These are phyloP conservation scores for Drosera capensis DNA, from an alignment of 148 eudicot species.

Conservation along the genomic window DNA sequence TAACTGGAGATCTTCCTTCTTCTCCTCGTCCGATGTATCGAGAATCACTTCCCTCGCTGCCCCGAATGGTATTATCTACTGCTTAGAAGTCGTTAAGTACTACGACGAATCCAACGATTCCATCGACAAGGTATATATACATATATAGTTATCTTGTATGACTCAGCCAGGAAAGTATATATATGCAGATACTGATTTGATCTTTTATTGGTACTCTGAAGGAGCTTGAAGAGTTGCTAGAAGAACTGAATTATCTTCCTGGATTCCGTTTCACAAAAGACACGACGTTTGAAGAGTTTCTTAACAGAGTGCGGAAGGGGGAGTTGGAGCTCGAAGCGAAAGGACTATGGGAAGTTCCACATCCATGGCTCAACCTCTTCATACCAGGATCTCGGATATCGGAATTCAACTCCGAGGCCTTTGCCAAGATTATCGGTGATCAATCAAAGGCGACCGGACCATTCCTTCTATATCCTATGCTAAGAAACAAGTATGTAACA, in stretches of 20 bases:
- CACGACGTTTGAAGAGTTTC: conserved; percentile 28
- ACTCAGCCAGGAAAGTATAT: too few relatives aligned
- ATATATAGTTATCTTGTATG: too few relatives aligned
- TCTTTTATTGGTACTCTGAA: conserved; percentile 6
- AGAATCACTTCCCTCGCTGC: conserved; percentile 30
- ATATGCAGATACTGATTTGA: neutral
- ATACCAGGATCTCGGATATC: conserved; percentile 50
- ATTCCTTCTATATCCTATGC: conserved; percentile 59
- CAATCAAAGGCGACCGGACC: conserved; percentile 35
- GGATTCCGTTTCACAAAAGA: conserved; percentile 43
- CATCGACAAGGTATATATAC: conserved; percentile 20
- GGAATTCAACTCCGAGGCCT: conserved; percentile 41
- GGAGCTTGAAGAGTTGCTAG: conserved; percentile 30
- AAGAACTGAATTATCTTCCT: conserved; percentile 19
- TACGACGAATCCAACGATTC: conserved; percentile 22
- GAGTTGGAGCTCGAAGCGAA: conserved; percentile 42
- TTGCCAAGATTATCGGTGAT: conserved; percentile 31
- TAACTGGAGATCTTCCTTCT: conserved; percentile 88
- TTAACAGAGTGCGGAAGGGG: conserved; percentile 48
- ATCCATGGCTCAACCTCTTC: conserved; percentile 88
- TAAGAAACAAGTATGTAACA: conserved; percentile 52
- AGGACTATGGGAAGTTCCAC: conserved; percentile 70
- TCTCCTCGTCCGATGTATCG: conserved; percentile 30
- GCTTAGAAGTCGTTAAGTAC: conserved; percentile 64
- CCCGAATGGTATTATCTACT: conserved; percentile 40